Evolutionary conservation across 2,329 filamentous ascomycete species (phyloP).

Genomic region (Colletotrichum caudatum): DNA sequence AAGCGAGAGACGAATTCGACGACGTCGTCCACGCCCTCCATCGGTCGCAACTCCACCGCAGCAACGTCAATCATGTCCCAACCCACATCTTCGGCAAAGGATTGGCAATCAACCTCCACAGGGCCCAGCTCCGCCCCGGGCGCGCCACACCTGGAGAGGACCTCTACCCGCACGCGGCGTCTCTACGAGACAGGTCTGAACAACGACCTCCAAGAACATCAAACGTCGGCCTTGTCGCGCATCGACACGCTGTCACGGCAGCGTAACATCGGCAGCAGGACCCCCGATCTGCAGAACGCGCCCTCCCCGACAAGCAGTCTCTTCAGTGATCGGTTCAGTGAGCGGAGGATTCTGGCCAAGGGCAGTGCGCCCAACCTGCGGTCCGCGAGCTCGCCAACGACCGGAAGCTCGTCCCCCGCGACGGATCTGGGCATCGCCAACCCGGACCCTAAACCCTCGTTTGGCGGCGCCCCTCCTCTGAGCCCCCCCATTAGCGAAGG

Average conservation of each 20-base stretch:
- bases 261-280: constrained; percentile 63
- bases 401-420: constrained; percentile 53
- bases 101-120: constrained; percentile 58
- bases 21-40: constrained; percentile 75
- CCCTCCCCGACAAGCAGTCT: constrained; percentile 60
- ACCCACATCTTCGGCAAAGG: constrained; percentile 63
- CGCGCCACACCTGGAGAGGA: constrained; percentile 68
- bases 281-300: constrained; percentile 61
- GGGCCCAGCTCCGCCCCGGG: constrained; percentile 53
- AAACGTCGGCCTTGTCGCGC: constrained; percentile 79
- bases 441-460: constrained; percentile 48
- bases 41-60: constrained; percentile 83
- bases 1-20: constrained; percentile 91
- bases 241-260: constrained; percentile 82
- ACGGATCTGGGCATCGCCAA: constrained; percentile 44
- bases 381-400: constrained; percentile 63
- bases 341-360: constrained; percentile 64
- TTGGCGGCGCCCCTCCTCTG: constrained; percentile 54
- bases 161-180: constrained; percentile 76
- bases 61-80: constrained; percentile 91
- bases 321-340: constrained; percentile 61
- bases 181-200: constrained; percentile 87
- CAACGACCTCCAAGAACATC: constrained; percentile 84
- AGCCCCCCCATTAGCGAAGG: constrained; percentile 75
- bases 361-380: constrained; percentile 78